Evolutionary conservation across 2,329 filamentous ascomycete species (phyloP), one percentile per base, ranked within the genome.

Genomic region (Exophiala sp.): DNA sequence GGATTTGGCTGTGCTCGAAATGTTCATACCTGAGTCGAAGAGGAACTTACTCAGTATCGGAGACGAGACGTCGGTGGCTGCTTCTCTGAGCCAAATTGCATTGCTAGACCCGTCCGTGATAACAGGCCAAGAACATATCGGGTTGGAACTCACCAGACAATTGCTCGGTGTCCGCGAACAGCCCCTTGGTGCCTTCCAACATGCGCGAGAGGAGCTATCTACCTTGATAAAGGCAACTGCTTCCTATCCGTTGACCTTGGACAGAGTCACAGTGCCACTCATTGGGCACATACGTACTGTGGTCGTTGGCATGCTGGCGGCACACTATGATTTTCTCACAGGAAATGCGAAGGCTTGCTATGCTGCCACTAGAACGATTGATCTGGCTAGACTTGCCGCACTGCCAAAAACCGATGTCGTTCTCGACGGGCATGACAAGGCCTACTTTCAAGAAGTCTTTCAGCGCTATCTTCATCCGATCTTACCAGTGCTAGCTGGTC

Each of bases 171-270:
- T 58, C 6, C 44, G 51, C 27, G 42, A 53, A 2, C 58, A 60
- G 29, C 43, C 46, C 14, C 42, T 60, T 13, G 53, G 53, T 19
- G 49, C 45, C 32, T 43, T 60, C 9, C 34, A 47, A 10, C 49
- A 60, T 50, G 53, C 50, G 6, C 53, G 50, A 37, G 58, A 60
- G 44, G 58, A 60, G 34, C 34, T 58, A 14, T 29, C 23, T 8
- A 19, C 42, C 14, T 32, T 60, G 11, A 37, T 48, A 23, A 52
- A 46, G 24, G 40, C 37, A 6, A 38, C 48, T 8, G 10, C 52
- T 16, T 48, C 46, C 10, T 32, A 48, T 10, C 43, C 45, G 18
- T 32, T 16, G 9, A 27, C 14, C 19, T 53, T 48, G 13, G 50
- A 38, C 10, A 34, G n/a, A 30, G 3, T 42, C 19, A 27, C 39